phyloP scores from a whole-genome alignment of 2,329 filamentous ascomycete genomes.

The Microcyclospora tardicrescens region DNA sequence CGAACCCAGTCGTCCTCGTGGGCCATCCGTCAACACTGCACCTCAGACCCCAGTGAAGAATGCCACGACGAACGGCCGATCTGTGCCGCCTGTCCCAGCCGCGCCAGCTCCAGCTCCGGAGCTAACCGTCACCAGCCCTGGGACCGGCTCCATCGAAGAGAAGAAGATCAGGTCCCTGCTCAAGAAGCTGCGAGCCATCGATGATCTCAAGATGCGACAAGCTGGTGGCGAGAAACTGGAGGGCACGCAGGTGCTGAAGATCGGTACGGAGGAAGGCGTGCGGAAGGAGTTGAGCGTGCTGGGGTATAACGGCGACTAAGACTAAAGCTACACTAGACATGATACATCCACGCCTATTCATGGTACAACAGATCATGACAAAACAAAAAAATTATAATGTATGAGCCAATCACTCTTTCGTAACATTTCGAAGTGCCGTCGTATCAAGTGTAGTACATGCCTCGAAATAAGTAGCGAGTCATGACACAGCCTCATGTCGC shows the following conservation, averaged over 20 bases:
- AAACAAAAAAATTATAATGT: no score
- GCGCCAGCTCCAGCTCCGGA: conserved; percentile 26
- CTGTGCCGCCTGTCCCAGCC: conserved; percentile 3
- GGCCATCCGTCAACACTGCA: conserved; percentile 7
- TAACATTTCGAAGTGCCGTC: no score
- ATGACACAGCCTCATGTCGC: no score
- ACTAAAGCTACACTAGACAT: neutral
- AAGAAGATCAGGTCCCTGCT: conserved; percentile 90
- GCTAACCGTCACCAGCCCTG: conserved; percentile 42
- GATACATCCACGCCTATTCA: no score
- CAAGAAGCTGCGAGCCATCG: conserved; percentile 96
- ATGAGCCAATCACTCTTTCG: no score
- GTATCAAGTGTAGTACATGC: no score
- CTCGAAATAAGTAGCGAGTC: no score
- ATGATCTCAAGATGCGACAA: conserved; percentile 93
- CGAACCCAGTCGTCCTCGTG: conserved; percentile 14
- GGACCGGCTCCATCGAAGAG: conserved; percentile 56
- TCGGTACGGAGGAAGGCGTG: conserved; percentile 72
- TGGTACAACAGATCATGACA: no score
- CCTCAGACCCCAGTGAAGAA: neutral
- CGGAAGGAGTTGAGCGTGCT: conserved; percentile 55
- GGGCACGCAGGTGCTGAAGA: conserved; percentile 98
- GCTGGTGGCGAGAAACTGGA: conserved; percentile 93
- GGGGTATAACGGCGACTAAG: conserved; percentile 15
- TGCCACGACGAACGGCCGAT: conserved; percentile 1